Evolutionary conservation across 225 moss, liverwort and hornwort genomes (phyloP), one percentile per base, ranked within the genome.

Genomic region (Pseudisothecium myosuroides): DNA sequence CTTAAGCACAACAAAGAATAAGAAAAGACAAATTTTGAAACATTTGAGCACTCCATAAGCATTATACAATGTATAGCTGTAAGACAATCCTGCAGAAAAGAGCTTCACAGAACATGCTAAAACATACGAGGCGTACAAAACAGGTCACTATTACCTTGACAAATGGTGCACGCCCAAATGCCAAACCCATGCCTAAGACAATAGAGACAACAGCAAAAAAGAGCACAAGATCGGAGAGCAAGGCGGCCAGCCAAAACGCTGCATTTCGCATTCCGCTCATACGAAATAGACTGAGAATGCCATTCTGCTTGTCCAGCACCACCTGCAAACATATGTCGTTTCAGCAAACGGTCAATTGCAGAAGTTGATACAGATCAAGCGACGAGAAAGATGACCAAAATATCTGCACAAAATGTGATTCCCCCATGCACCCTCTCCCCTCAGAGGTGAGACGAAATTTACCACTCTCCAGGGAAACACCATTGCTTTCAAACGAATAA

Each of bases 181-280:
- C 94, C 73, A 96, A 77, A 55, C 97, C 96, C 80, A 95, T 92
- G 45, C 68, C 94, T 63, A 96, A 89, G 78, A 96, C 89, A 72
- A 96, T 85, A 85, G 92, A 92, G 56, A 94, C 90, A 86, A 95
- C 85, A 77, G 91, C 73, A 72, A 92, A 96, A 89, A 93, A 96
- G 20, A 95, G 87, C 55, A 92, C 82, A 63, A 96, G 92, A 90
- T 97, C 96, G 61, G 94, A 96, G 61, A 96, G 90, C 88, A 96
- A 93, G 55, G 94, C 89, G 32, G 96, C 96, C 85, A 93, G 85
- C 97, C 96, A 96, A 91, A 92, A 97, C n/a, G 96, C 97, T 87
- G 94, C 93, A 90, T 94, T 94, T 89, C 91, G 94, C 96, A 96
- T 96, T 83, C 97, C 97, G 87, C 96, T 97, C 85, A 96, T 89